phyloP scores from a whole-genome alignment of 768 basidiomycete species.

The Mrakia blollopis region DNA sequence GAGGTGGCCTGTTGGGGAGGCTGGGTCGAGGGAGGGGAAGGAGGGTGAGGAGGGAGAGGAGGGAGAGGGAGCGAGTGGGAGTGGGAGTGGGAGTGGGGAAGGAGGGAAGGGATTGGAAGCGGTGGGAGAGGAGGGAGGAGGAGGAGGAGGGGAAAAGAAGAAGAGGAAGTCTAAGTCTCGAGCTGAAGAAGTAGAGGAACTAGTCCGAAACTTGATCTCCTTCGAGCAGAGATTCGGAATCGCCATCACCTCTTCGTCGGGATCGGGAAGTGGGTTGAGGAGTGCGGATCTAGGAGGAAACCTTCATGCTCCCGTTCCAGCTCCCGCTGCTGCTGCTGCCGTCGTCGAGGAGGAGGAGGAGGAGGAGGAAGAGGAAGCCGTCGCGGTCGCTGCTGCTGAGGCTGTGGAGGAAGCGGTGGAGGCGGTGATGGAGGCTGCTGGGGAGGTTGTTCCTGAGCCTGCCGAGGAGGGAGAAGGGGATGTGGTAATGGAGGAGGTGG shows the following conservation, averaged over 20 bases:
- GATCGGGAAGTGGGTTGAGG: background rate
- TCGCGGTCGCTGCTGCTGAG: background rate
- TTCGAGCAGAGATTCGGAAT: conserved; percentile 31
- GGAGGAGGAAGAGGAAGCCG: no score
- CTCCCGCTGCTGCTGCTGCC: background rate
- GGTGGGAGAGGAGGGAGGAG: background rate
- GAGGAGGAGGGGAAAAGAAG: background rate
- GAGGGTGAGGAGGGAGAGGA: background rate
- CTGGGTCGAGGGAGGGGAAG: conserved; percentile 19
- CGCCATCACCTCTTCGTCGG: background rate
- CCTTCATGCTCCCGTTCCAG: no score
- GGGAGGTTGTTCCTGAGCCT: background rate
- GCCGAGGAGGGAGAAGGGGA: background rate
- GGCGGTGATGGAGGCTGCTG: background rate
- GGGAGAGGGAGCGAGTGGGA: background rate
- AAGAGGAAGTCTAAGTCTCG: conserved; percentile 11
- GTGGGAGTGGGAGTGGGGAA: background rate
- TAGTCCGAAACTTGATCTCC: conserved; percentile 27
- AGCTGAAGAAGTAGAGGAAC: conserved; percentile 30
- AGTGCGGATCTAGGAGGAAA: background rate
- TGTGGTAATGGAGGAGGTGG: background rate
- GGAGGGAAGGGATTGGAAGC: background rate
- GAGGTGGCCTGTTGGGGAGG: conserved; percentile 49
- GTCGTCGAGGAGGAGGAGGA: background rate
- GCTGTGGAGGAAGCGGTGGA: background rate